Conservation (phyloP, 345 rosid species). For the Heritiera littoralis region DNA sequence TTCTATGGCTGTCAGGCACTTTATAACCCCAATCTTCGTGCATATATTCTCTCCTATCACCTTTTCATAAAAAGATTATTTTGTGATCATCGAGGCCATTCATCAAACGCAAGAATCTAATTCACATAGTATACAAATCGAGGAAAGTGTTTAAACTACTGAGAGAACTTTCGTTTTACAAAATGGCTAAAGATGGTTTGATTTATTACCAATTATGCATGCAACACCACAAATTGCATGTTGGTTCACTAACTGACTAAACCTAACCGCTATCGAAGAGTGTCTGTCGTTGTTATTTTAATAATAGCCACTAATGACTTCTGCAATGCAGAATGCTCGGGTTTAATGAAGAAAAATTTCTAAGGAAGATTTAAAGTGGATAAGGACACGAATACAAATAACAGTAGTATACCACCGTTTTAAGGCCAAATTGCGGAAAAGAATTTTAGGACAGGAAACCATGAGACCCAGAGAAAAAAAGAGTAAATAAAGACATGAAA, state of each 20-base stretch:
- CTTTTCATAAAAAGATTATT: conserved; percentile 52
- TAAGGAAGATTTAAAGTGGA: conserved; percentile 37
- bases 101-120: conserved; percentile 53
- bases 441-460: not conserved
- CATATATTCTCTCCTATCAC: conserved; percentile 56
- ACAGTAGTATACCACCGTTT: not conserved
- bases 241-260: conserved; percentile 28
- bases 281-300: conserved; percentile 19
- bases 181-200: conserved; percentile 18
- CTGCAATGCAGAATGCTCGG: conserved; percentile 19
- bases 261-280: conserved; percentile 24
- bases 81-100: conserved; percentile 39
- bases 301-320: conserved; percentile 19
- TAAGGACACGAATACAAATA: conserved; percentile 12
- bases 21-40: conserved; percentile 38
- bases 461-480: not conserved
- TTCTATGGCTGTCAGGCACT: conserved; percentile 40
- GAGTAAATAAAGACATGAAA: conserved; percentile 9
- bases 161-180: conserved; percentile 3
- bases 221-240: conserved; percentile 35
- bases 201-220: conserved; percentile 26
- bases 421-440: conserved; percentile 6
- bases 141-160: conserved; percentile 27
- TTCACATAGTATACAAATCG: conserved; percentile 30
- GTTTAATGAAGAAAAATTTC: conserved; percentile 15